These are phyloP conservation scores for Amphirosellinia nigrospora DNA, from an alignment of 495 filamentous ascomycete species.

Conservation along the genomic window DNA sequence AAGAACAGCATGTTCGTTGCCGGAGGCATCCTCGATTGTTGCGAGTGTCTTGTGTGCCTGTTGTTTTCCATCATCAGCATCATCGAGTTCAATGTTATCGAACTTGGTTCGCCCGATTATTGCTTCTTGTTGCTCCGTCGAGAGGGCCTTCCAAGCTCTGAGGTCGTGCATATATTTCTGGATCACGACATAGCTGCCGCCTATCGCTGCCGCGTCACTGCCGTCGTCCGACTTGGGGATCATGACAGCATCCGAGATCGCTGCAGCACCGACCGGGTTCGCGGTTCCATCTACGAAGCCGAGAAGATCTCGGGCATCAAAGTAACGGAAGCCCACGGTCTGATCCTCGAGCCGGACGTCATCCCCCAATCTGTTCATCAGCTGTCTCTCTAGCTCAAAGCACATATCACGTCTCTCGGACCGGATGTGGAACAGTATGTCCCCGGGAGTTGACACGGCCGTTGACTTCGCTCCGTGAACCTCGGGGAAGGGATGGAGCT, in stretches of 20 bases:
- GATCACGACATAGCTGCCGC: constrained; percentile 63
- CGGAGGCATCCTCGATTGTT: constrained; percentile 60
- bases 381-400: constrained; percentile 63
- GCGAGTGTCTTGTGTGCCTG: constrained; percentile 60
- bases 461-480: constrained; percentile 54
- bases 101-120: constrained; percentile 64
- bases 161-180: constrained; percentile 66
- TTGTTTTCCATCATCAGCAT: constrained; percentile 53
- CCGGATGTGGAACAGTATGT: constrained; percentile 64
- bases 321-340: constrained; percentile 64
- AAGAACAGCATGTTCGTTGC: constrained; percentile 58
- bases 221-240: constrained; percentile 52
- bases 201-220: constrained; percentile 46
- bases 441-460: constrained; percentile 59
- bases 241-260: constrained; percentile 41
- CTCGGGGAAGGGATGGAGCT: constrained; percentile 59
- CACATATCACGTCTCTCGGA: constrained; percentile 62
- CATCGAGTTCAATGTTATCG: constrained; percentile 62
- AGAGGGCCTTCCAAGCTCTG: constrained; percentile 51
- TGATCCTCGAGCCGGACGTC: constrained; percentile 55
- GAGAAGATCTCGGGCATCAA: constrained; percentile 63
- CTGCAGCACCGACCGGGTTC: constrained; percentile 56
- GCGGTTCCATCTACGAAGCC: constrained; percentile 67
- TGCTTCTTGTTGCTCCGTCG: constrained; percentile 59
- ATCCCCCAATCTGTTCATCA: constrained; percentile 56